A percentile compares a stretch with the other conserved stretches of the same genome.
Evolutionary conservation across 345 rosid genomes (phyloP).

Genomic region (Arabidopsis suecica): DNA sequence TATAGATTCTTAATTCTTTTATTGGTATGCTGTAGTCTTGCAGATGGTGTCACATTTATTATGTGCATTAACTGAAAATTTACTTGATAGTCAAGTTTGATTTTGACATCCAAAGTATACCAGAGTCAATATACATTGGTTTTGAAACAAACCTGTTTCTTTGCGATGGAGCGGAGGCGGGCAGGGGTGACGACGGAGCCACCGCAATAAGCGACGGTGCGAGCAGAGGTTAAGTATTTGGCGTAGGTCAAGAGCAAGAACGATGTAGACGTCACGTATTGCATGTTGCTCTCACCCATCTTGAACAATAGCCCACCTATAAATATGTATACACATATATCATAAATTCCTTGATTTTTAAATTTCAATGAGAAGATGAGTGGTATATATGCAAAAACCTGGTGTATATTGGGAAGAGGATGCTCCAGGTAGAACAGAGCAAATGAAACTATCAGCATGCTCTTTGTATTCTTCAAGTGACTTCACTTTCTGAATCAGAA

Average conservation of each 20-base stretch:
- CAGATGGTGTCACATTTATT: no score
- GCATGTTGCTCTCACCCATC: constrained; percentile 60
- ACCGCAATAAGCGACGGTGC: constrained; percentile 53
- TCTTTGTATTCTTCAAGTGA: constrained; percentile 84
- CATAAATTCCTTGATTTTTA: neutral
- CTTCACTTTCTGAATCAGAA: constrained; percentile 72
- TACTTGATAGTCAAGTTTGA: no score
- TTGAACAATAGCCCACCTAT: constrained; percentile 72
- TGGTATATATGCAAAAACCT: constrained; percentile 43
- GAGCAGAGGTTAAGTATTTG: constrained; percentile 54
- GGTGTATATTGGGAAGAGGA: constrained; percentile 88
- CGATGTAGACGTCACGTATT: constrained; percentile 62
- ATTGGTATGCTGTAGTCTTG: no score
- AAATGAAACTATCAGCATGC: constrained; percentile 90
- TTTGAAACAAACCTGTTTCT: constrained; percentile 40
- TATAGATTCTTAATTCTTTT: no score
- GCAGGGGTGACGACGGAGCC: constrained; percentile 50
- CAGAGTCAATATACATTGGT: no score
- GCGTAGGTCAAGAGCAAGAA: constrained; percentile 62
- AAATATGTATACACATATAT: neutral
- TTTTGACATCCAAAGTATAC: no score
- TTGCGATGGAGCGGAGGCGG: constrained; percentile 54
- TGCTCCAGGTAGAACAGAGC: constrained; percentile 85
- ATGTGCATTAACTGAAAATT: no score
- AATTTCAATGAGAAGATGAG: neutral